These are phyloP conservation scores for Pythium rhizo-oryzae DNA, from an alignment of 352 stramenopile species.

Conservation along the genomic window DNA sequence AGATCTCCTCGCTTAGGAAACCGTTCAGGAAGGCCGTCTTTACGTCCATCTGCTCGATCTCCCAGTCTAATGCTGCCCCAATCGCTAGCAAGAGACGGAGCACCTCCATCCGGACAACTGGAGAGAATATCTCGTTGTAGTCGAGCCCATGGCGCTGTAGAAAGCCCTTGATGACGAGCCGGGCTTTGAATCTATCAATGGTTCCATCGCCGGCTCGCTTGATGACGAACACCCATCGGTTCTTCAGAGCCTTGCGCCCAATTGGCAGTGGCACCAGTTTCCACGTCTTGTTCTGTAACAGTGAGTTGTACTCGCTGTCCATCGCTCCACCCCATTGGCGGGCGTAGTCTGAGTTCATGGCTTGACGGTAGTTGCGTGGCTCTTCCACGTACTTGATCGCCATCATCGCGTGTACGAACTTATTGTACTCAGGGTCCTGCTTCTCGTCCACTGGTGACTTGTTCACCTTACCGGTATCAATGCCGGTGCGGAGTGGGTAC, in stretches of 20 bases:
- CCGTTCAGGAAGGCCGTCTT: constrained; percentile 28
- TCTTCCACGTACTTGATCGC: constrained; percentile 20
- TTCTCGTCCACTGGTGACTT: constrained; percentile 8
- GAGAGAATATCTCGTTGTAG: constrained; percentile 8
- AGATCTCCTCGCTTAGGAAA: constrained; percentile 19
- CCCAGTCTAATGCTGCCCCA: neutral
- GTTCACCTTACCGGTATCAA: constrained; percentile 4
- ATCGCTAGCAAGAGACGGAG: constrained; percentile 3
- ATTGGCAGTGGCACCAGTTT: neutral
- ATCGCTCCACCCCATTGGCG: constrained; percentile 10
- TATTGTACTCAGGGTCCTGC: constrained; percentile 3
- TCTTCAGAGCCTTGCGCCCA: constrained; percentile 21
- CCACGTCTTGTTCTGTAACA: constrained; percentile 19
- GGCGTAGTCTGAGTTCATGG: constrained; percentile 18
- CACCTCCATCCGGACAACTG: constrained; percentile 1
- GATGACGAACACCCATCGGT: constrained; percentile 1
- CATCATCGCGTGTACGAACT: constrained; percentile 14
- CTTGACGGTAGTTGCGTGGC: constrained; percentile 13
- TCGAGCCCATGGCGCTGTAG: neutral
- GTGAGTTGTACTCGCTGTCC: constrained; percentile 16
- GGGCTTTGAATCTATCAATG: neutral
- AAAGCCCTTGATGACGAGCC: neutral
- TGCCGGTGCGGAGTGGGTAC: constrained; percentile 4
- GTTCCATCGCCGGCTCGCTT: constrained; percentile 1
- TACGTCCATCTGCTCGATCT: constrained; percentile 25